These are phyloP conservation scores for Pyrenophora seminiperda DNA, from an alignment of 2,329 filamentous ascomycete species.

Conservation along the genomic window DNA sequence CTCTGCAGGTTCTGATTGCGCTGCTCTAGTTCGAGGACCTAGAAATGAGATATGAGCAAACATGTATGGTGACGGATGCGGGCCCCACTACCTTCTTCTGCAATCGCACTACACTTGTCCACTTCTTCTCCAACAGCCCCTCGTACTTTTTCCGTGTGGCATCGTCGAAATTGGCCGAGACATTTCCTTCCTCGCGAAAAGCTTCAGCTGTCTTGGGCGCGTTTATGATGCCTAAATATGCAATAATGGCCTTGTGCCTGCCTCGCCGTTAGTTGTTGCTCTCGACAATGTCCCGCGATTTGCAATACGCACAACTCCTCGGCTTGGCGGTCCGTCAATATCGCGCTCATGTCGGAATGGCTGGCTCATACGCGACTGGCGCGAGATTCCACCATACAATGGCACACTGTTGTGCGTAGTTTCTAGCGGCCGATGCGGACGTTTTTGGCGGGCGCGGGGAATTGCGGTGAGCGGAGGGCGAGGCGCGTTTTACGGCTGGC, in stretches of 20 bases:
- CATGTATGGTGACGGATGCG: not conserved
- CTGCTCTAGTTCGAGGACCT: constrained; percentile 94
- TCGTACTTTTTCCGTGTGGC: constrained; percentile 92
- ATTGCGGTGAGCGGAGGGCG: constrained; percentile 28
- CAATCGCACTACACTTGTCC: constrained; percentile 91
- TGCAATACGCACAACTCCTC: constrained; percentile 76
- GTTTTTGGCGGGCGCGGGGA: constrained; percentile 26
- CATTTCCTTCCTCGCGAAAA: constrained; percentile 75
- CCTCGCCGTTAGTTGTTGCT: constrained; percentile 11
- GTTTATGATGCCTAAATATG: constrained; percentile 78
- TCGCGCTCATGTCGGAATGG: constrained; percentile 67
- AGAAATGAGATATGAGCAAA: constrained; percentile 23
- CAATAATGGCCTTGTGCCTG: constrained; percentile 92
- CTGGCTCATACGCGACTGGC: constrained; percentile 28
- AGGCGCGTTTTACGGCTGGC: constrained; percentile 2
- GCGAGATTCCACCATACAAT: constrained; percentile 40
- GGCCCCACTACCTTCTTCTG: constrained; percentile 79
- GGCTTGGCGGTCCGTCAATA: constrained; percentile 79
- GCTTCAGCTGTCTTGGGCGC: constrained; percentile 71
- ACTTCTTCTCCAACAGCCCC: constrained; percentile 94
- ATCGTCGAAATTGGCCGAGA: constrained; percentile 76
- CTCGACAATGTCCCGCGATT: not conserved
- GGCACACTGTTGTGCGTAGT: constrained; percentile 7
- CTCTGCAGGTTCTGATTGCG: constrained; percentile 73
- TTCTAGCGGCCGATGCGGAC: constrained; percentile 10